phyloP scores from a whole-genome alignment of 1,284 basidiomycete genomes.

The Microbotryomycetes sp. region DNA sequence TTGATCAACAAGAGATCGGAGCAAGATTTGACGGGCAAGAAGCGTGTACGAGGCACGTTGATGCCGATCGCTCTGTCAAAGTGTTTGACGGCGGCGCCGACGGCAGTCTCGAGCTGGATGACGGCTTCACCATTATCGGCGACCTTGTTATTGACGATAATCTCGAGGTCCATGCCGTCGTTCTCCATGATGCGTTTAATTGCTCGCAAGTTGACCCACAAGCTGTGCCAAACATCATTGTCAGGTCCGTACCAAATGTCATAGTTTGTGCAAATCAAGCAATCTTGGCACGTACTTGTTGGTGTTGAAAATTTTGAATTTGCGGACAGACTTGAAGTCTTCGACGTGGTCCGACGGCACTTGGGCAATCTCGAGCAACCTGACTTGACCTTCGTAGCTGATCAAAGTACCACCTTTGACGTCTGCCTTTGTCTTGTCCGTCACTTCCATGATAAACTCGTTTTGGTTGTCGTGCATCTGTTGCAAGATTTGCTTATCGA shows the following conservation, averaged over 20 bases:
- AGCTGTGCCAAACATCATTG: too few species aligned
- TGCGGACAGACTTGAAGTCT: constrained; percentile 84
- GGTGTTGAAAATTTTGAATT: constrained; percentile 60
- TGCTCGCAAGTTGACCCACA: constrained; percentile 86
- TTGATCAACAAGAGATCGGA: constrained; percentile 78
- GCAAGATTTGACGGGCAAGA: constrained; percentile 79
- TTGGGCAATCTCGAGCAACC: constrained; percentile 96
- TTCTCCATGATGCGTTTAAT: constrained; percentile 91
- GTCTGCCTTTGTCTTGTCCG: constrained; percentile 99
- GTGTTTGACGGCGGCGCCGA: constrained; percentile 97
- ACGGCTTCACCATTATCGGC: constrained; percentile 84
- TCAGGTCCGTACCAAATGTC: too few species aligned
- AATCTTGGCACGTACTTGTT: constrained; percentile 49
- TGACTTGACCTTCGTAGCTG: constrained; percentile 64
- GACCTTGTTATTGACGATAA: constrained; percentile 81
- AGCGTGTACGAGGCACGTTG: constrained; percentile 93
- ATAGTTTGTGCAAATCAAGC: too few species aligned
- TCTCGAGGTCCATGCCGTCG: constrained; percentile 75
- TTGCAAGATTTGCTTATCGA: constrained; percentile 72
- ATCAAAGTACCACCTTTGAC: constrained; percentile 96
- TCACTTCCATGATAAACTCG: constrained; percentile 92
- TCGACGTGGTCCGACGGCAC: constrained; percentile 96
- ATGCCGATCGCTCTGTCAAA: constrained; percentile 86
- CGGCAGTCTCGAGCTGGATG: constrained; percentile 88
- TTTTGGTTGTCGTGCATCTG: constrained; percentile 54